Base-by-base conservation (phyloP, 805 yeast species). In the Ogataea pilisensis region DNA sequence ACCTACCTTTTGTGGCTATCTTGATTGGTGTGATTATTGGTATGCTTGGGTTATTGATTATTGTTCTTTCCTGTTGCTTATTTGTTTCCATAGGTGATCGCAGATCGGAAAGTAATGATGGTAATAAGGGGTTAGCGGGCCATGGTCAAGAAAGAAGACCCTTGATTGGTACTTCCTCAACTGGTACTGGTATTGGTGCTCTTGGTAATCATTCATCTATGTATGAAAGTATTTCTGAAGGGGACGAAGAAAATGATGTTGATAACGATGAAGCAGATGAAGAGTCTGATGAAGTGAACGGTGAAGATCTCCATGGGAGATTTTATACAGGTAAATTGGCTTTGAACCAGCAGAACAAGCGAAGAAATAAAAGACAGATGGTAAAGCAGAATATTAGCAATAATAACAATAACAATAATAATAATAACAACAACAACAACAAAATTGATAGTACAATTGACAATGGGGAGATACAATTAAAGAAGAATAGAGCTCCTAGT, bases 21-120 rank as follows among this genome's bases (percentile, higher is more conserved):
- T 80, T 80, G 0, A 60, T 84, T 21, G 95, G 93, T 6, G 65
- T 82, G 4, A 61, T 83, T 2, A 53, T 82, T 8, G 91, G 91
- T 0, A 68, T 80, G 24, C 48, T 81, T 3, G 50, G 68, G 3
- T 55, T n/a, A n/a, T n/a, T 70, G 24, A 46, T 66, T 2, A 13
- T 57, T 1, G 44, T 64, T 2, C 45, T 64, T 8, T 60, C 66
- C 2, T 68, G 69, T 42, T 62, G 68, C 44, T 57, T 69, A 55
- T 45, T 65, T 16, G 50, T 56, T 8, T 42, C 70, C 40, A 49
- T 65, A 22, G 65, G 65, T 32, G 55, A 31, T 17, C 26, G 20
- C 8, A 18, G 35, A 5, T 16, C 22, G n/a, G 24, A n/a, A 11
- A 8, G 25, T 17, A 24, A n/a, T 13, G 29, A 16, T n/a, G 26